Evolutionary conservation across 2,329 filamentous ascomycete genomes (phyloP), one percentile per base, ranked within the genome.

Genomic region (Fusarium pininemorale): DNA sequence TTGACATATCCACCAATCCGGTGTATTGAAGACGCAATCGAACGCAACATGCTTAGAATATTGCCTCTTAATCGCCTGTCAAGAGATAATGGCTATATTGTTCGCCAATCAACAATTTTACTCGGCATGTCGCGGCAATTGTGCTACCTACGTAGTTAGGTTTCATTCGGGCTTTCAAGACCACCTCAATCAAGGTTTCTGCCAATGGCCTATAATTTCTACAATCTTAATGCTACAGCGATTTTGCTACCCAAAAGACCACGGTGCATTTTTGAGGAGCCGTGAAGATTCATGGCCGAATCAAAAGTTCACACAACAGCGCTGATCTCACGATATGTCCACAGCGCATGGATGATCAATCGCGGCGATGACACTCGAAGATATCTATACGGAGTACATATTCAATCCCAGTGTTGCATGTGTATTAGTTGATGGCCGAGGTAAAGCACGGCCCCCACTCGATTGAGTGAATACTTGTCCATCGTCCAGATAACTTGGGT

Each of bases 31-130:
- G 55, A 73, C 60, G 66, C 61, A 55, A 72, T 70, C 66, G 54
- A 69, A 65, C 63, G 64, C 66, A 74, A 66, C 51, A 61, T 51
- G 37, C 59, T 58, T 55, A 68, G 35, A 55, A 64, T 59, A 65
- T 64, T 61, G 60, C 55, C 63, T 67, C 28, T 58, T 41, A 55
- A 63, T 64, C 59, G 55, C 63, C 65, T 55, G 53, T 59, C 66
- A 38, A 55, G 44, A 66, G 57, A 61, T 48, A 47, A 58, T 39
- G 22, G 47, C 39, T 44, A 54, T 42, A 18, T 38, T 51, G 60
- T 58, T 73, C 50, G 64, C 56, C 66, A 75, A 66, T 72, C 61
- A 77, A 55, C 39, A 47, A 54, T 59, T 68, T 56, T 60, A 50
- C 53, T 54, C 26, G 53, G 51, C 57, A 50, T 60, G 71, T 60